Base-by-base conservation (phyloP, 176 grass and related monocot genomes). In the Rhipidocladum racemiflorum region DNA sequence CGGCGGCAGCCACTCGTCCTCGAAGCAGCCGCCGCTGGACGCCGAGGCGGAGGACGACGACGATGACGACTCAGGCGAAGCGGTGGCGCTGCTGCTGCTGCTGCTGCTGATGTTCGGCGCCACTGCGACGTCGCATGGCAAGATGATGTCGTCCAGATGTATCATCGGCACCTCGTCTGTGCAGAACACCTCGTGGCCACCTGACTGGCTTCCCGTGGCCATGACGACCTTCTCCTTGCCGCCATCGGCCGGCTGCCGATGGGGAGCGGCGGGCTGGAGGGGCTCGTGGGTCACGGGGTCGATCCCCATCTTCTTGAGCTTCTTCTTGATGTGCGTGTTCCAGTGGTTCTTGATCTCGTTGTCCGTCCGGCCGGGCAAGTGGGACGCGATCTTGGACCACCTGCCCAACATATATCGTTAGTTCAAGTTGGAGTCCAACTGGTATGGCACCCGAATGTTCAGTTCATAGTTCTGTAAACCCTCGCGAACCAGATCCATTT, bases 271-370 rank as follows among this genome's bases (percentile, higher is more conserved):
- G 18, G 39, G 44, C 13, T 72, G 72, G 81, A 94, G 76, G 25
- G 89, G 94, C 68, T 63, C 79, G 78, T 97, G 94, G 7, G 85
- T 91, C 76, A 74, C 53, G 13, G 94, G 94, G 28, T 97, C 94
- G 20, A 92, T 86, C 12, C 94, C 91, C 91, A 94, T 97, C 82
- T 94, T 94, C 80, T 65, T 82, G 16, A 97, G 91, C 83, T 97
- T 97, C 79, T 94, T 97, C 80, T 97, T 97, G 57, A 94, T 92
- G 81, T 94, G 91, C 11, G 91, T 94, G 85, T 97, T 94, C 94
- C 94, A 97, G 80, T 91, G 91, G 79, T 97, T 97, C 80, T 97
- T 97, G 73, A 97, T 97, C 75, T 97, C 94, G 77, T 97, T 97
- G 71, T 97, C 94, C 20, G 94, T 97, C 77, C 94, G 80, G 1